Base-by-base conservation (phyloP, 139 green algal genomes). In the Asterochloris erici region DNA sequence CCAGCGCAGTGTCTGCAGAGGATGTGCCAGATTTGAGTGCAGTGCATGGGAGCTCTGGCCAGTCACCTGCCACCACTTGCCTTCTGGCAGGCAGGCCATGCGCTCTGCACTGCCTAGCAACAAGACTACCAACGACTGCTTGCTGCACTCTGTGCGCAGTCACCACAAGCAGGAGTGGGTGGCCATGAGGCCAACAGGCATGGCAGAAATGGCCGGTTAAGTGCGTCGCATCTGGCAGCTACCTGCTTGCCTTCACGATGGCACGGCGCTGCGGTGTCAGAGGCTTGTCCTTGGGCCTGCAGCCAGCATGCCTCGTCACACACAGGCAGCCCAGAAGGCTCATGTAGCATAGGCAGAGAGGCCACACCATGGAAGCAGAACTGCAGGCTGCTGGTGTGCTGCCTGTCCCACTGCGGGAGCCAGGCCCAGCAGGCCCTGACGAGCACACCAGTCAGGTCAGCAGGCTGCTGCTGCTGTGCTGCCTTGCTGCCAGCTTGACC, bases 1-100 rank as follows among this genome's bases (percentile, higher is more conserved):
- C 75, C 26, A 16, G 79, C 70, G 0, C 28, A 74, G 54, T 86
- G 68, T 27, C 75, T 85, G 80, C 79, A 26, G 19, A 4, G 66
- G 19, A 26, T 71, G 21, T 9, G 10, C 17, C 17, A 71, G 21
- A 71, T 6, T 23, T 4, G 66, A 23, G 17, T 26, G 66, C 66
- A 54, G 38, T 10, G 38, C 38, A 54, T 54, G 6, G 2, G 38
- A 54, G 38, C 38, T 54, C 38, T 54, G 38, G 38, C 38, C 38
- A 54, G 38, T 6, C 6, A 6, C 38, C 38, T 54, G 4, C 38
- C 38, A 54, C 66, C 21, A 21, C 66, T 26, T 21, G 66, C 21
- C 19, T 71, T 71, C 66, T 26, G 66, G 19, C 66, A 71, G 66
- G 66, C 66, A 71, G 17, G 17, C 21, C 6, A 23, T 13, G 66